Conservation (phyloP, 331 rosid species). For the Quercus lobata region DNA sequence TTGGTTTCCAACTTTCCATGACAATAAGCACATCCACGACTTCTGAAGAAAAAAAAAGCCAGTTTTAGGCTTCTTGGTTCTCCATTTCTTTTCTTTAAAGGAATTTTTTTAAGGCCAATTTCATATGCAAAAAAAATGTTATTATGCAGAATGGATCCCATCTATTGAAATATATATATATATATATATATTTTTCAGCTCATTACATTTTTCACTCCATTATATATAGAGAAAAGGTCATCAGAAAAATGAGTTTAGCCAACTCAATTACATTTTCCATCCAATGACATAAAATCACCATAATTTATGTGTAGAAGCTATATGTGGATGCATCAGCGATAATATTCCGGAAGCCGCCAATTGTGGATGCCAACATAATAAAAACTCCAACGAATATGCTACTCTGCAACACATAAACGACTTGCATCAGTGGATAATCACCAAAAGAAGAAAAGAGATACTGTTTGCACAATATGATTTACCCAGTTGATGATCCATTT, state of each 20-base stretch:
- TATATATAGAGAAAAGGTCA: not conserved
- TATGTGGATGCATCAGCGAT: conserved; percentile 70
- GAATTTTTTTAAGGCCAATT: no score
- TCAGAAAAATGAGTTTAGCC: not conserved
- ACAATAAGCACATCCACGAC: no score
- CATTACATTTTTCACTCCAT: not conserved
- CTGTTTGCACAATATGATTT: conserved; percentile 9
- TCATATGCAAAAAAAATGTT: not conserved
- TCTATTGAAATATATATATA: not conserved
- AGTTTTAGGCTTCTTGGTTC: no score
- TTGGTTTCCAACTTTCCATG: no score
- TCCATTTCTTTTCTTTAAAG: no score
- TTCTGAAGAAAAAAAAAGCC: no score
- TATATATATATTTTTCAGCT: not conserved
- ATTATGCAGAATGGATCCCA: not conserved
- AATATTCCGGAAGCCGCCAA: conserved; percentile 88
- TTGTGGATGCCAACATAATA: conserved; percentile 85
- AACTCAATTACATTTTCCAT: not conserved
- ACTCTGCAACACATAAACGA: conserved; percentile 34
- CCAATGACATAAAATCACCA: not conserved
- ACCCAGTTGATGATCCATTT: conserved; percentile 96
- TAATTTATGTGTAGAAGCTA: conserved; percentile 56
- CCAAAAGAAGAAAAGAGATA: not conserved
- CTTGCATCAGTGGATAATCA: not conserved
- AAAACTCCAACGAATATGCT: conserved; percentile 66